phyloP scores from a whole-genome alignment of 1,284 basidiomycete genomes.

The Leccinum pachyderme region DNA sequence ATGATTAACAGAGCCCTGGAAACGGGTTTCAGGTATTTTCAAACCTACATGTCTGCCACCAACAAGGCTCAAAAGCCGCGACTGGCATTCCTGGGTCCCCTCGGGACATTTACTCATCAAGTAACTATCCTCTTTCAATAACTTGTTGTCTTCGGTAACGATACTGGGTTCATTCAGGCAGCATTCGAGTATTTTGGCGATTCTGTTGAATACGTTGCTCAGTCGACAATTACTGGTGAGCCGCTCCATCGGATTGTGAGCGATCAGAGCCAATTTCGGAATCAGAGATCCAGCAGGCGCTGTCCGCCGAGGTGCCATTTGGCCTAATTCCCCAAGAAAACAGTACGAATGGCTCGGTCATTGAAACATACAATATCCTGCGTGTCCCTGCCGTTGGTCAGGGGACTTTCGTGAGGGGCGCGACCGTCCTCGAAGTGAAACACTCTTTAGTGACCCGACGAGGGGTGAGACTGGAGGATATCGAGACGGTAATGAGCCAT shows the following conservation, averaged over 20 bases:
- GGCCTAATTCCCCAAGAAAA: slow-evolving; percentile 77
- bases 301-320: slow-evolving; percentile 42
- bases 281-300: slow-evolving; percentile 54
- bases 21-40: slow-evolving; percentile 6
- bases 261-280: slow-evolving; percentile 2
- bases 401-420: slow-evolving; percentile 53
- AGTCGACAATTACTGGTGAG: slow-evolving; percentile 54
- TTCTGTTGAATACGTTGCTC: slow-evolving; percentile 50
- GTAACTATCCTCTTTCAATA: slow-evolving; percentile 34
- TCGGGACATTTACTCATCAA: slow-evolving; percentile 78
- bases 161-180: slow-evolving; percentile 42
- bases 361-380: slow-evolving; percentile 69
- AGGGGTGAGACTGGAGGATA: slow-evolving; percentile 51
- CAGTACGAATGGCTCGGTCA: slow-evolving; percentile 67
- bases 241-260: not conserved
- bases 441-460: slow-evolving; percentile 63
- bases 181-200: slow-evolving; percentile 56
- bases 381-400: slow-evolving; percentile 42
- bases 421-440: slow-evolving; percentile 56
- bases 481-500: slow-evolving; percentile 64
- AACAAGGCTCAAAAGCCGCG: slow-evolving; percentile 14
- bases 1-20: slow-evolving; percentile 8
- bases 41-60: slow-evolving; percentile 8
- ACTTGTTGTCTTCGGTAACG: not conserved
- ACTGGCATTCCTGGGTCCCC: slow-evolving; percentile 62